These are phyloP conservation scores for Mycena latifolia DNA, from an alignment of 768 basidiomycete genomes.

Conservation along the genomic window DNA sequence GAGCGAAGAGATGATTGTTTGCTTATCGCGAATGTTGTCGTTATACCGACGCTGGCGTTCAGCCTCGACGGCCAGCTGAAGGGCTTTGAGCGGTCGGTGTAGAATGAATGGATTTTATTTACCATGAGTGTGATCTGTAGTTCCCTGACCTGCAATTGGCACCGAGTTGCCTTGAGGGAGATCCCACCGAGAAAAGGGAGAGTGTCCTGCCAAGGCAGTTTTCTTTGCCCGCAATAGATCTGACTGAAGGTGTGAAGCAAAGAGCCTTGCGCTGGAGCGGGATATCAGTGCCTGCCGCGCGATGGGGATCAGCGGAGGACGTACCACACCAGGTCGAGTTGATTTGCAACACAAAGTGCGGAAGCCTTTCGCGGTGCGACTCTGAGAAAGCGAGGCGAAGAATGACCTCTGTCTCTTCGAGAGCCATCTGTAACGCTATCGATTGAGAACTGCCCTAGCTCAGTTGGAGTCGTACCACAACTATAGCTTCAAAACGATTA, in stretches of 20 bases:
- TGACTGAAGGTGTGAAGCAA: slow-evolving; percentile 13
- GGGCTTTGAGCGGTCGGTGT: neutral
- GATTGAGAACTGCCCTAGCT: too few species aligned
- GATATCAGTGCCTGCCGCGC: neutral
- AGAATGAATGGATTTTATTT: too few species aligned
- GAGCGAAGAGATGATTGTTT: slow-evolving; percentile 7
- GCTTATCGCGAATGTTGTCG: slow-evolving; percentile 17
- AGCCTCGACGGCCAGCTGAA: slow-evolving; percentile 16
- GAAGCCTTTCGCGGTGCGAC: slow-evolving; percentile 11
- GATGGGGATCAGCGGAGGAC: neutral
- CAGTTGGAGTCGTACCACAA: slow-evolving; percentile 15
- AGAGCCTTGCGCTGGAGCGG: slow-evolving; percentile 7
- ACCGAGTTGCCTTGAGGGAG: slow-evolving; percentile 19
- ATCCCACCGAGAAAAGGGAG: slow-evolving; percentile 12
- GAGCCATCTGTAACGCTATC: neutral
- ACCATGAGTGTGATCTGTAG: slow-evolving; percentile 14
- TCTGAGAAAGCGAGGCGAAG: slow-evolving; percentile 16
- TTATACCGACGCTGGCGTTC: slow-evolving; percentile 23
- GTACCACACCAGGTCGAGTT: slow-evolving; percentile 10
- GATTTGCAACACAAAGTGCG: slow-evolving; percentile 9
- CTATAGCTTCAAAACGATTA: neutral
- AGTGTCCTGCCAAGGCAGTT: slow-evolving; percentile 4
- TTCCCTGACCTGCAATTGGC: slow-evolving; percentile 11
- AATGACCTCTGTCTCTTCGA: slow-evolving; percentile 13
- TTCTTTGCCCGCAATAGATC: slow-evolving; percentile 7